A percentile compares a stretch with the other conserved stretches of the same genome.
These are phyloP conservation scores for Cercospora citrullina DNA, from an alignment of 2,329 filamentous ascomycete species.

Conservation along the genomic window DNA sequence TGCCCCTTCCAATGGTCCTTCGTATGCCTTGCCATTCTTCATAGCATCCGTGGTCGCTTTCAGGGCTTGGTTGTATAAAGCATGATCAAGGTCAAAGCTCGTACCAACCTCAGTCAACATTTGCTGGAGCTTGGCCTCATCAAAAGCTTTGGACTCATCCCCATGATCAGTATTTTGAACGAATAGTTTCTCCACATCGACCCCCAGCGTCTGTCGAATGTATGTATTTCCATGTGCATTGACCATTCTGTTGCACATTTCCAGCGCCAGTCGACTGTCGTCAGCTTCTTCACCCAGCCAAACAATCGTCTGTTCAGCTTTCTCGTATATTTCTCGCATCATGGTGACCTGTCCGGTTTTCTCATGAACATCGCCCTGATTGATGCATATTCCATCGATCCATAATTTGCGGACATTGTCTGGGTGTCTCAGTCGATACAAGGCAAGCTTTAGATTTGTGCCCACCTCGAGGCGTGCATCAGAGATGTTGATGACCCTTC, in stretches of 20 bases:
- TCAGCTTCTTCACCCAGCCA: conserved; percentile 13
- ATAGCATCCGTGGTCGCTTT: neutral
- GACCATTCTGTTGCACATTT: conserved; percentile 1
- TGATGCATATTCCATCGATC: conserved; percentile 23
- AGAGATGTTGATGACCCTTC: conserved; percentile 5
- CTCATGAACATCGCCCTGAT: conserved; percentile 15
- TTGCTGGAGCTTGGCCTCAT: conserved; percentile 1
- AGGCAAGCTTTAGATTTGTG: conserved; percentile 9
- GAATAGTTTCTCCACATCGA: conserved; percentile 4
- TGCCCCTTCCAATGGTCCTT: neutral
- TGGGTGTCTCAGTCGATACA: neutral
- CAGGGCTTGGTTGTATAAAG: neutral
- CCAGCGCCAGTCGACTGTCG: neutral
- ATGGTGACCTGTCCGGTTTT: conserved; percentile 13
- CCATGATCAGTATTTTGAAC: neutral
- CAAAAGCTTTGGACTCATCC: neutral
- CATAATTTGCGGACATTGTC: neutral
- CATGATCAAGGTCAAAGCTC: conserved; percentile 10
- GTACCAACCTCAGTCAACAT: neutral
- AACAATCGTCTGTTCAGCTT: conserved; percentile 7
- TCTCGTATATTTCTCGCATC: conserved; percentile 18
- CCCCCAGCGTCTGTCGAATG: neutral
- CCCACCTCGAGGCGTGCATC: neutral
- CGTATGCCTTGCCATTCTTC: neutral
- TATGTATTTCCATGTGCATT: conserved; percentile 8